Evolutionary conservation across 805 yeast species (phyloP).

Genomic region (Saturnispora mendoncae): DNA sequence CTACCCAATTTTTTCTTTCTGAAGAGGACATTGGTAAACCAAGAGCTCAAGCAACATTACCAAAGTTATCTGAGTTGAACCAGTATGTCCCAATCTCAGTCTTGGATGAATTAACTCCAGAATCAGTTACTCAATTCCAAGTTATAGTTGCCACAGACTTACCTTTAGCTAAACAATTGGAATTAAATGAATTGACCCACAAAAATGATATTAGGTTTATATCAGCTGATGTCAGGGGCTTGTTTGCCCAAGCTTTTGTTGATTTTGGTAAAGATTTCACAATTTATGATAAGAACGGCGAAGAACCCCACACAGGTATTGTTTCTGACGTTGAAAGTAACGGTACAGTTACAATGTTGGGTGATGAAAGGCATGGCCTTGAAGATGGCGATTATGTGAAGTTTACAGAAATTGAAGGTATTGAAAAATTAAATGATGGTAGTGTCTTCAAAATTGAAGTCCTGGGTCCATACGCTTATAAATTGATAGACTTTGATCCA

Average conservation of each 20-base stretch:
- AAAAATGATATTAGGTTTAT: constrained; percentile 67
- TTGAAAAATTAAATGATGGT: constrained; percentile 66
- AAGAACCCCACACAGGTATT: constrained; percentile 81
- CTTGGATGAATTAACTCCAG: constrained; percentile 45
- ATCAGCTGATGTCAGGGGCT: constrained; percentile 73
- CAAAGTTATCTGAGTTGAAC: constrained; percentile 72
- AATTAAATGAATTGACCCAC: constrained; percentile 70
- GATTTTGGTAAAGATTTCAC: constrained; percentile 82
- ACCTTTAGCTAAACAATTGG: constrained; percentile 63
- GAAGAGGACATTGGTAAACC: constrained; percentile 67
- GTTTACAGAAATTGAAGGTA: constrained; percentile 78
- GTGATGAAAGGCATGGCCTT: constrained; percentile 85
- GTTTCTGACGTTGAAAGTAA: constrained; percentile 80
- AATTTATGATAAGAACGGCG: constrained; percentile 82
- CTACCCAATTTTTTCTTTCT: constrained; percentile 79
- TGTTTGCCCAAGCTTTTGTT: constrained; percentile 81
- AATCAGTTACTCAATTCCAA: constrained; percentile 50
- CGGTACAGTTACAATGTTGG: constrained; percentile 91
- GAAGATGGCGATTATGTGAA: constrained; percentile 88
- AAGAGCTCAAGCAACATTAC: constrained; percentile 64
- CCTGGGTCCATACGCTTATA: constrained; percentile 91
- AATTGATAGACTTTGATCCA: constrained; percentile 46
- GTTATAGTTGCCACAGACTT: constrained; percentile 80
- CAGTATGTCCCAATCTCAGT: constrained; percentile 81
- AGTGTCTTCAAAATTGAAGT: constrained; percentile 69